These are phyloP conservation scores for Hypoxylon fuscum DNA, from an alignment of 495 filamentous ascomycete genomes.

Conservation along the genomic window DNA sequence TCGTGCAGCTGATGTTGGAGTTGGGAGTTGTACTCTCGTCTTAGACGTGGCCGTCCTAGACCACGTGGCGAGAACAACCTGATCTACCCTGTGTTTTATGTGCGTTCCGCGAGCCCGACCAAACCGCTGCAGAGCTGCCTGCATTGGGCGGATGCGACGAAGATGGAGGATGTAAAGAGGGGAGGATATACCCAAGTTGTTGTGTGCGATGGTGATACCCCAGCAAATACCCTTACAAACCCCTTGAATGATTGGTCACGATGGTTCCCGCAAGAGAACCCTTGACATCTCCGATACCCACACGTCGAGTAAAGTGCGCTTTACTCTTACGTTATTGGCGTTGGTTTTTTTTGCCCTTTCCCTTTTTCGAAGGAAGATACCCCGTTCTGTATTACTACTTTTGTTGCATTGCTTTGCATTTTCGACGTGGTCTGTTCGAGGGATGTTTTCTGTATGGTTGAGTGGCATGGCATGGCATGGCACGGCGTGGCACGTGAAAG, in stretches of 20 bases:
- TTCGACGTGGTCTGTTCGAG: too few species aligned
- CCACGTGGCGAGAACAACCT: neutral
- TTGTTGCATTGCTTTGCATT: neutral
- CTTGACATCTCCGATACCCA: constrained; percentile 33
- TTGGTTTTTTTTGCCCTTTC: constrained; percentile 3
- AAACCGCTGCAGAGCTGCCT: neutral
- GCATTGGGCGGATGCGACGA: neutral
- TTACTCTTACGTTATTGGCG: constrained; percentile 4
- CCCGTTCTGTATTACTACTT: constrained; percentile 35
- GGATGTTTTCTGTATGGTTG: too few species aligned
- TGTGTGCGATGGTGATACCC: constrained; percentile 25
- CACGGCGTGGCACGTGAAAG: constrained; percentile 1
- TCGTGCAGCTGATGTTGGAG: constrained; percentile 77
- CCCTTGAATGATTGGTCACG: constrained; percentile 13
- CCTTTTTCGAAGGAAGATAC: constrained; percentile 22
- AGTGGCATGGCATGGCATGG: constrained; percentile 13
- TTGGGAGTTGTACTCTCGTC: constrained; percentile 62
- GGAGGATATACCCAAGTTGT: constrained; percentile 30
- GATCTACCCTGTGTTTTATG: constrained; percentile 1
- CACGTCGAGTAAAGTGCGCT: constrained; percentile 11
- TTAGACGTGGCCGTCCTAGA: constrained; percentile 29
- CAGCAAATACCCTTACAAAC: constrained; percentile 8
- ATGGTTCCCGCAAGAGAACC: neutral
- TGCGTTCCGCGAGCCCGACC: constrained; percentile 7
- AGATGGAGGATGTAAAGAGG: constrained; percentile 13